phyloP scores from a whole-genome alignment of 2,329 filamentous ascomycete species.

The Curvularia hawaiiensis region DNA sequence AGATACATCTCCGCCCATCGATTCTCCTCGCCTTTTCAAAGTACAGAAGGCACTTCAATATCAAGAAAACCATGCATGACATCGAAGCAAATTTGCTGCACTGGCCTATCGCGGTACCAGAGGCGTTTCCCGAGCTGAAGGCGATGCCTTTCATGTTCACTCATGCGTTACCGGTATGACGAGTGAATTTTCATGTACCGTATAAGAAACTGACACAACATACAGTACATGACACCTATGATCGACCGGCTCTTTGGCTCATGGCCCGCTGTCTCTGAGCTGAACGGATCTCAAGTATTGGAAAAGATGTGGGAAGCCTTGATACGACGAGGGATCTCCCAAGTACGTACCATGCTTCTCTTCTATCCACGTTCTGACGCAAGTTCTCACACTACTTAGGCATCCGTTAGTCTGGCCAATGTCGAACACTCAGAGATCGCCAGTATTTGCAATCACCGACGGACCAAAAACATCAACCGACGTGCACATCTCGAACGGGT shows the following conservation, averaged over 20 bases:
- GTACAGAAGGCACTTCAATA: background rate
- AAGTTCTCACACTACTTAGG: background rate
- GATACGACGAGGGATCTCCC: background rate
- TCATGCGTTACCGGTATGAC: slow-evolving; percentile 19
- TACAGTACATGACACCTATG: background rate
- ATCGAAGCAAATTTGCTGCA: slow-evolving; percentile 16
- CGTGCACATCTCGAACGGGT: slow-evolving; percentile 17
- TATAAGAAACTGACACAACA: background rate
- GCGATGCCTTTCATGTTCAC: slow-evolving; percentile 18
- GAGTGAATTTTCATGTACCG: background rate
- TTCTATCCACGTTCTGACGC: too few species aligned
- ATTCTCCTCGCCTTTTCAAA: background rate
- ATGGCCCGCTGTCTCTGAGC: background rate
- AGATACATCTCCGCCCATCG: background rate
- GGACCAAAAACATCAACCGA: background rate
- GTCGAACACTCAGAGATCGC: background rate
- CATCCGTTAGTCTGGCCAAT: background rate
- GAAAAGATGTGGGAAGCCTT: background rate
- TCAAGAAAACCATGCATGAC: background rate
- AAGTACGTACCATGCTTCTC: background rate
- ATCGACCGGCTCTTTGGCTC: slow-evolving; percentile 2
- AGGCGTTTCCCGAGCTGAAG: slow-evolving; percentile 10
- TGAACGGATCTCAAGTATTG: background rate
- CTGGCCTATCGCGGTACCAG: slow-evolving; percentile 16
- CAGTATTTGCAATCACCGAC: background rate